phyloP scores from a whole-genome alignment of 768 basidiomycete species.

The Antrodiella citrinella region DNA sequence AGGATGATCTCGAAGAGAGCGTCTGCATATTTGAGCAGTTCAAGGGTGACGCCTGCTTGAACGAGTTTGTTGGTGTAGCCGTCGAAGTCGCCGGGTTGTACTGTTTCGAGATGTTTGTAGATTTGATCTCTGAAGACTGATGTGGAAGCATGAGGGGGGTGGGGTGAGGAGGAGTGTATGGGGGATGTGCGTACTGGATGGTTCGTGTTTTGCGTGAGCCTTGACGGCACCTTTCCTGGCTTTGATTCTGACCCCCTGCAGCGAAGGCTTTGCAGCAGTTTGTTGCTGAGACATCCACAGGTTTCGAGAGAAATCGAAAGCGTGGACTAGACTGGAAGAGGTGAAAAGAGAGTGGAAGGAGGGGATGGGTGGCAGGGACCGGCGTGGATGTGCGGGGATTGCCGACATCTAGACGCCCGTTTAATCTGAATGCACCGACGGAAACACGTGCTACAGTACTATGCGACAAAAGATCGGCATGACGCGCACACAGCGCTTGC shows the following conservation, averaged over 20 bases:
- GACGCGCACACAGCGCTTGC: no score
- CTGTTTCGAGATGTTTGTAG: conserved; percentile 83
- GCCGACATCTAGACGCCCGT: no score
- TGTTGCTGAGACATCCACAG: conserved; percentile 92
- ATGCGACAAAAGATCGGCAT: no score
- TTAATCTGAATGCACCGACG: no score
- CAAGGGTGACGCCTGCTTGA: conserved; percentile 87
- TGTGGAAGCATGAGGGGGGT: conserved; percentile 4
- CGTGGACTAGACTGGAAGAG: conserved; percentile 16
- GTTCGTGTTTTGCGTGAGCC: conserved; percentile 91
- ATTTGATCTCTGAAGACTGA: conserved; percentile 90
- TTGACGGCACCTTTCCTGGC: conserved; percentile 90
- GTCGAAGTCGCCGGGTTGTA: conserved; percentile 75
- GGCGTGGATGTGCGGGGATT: no score
- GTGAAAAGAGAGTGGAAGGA: neutral
- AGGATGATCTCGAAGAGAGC: conserved; percentile 93
- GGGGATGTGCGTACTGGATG: conserved; percentile 40
- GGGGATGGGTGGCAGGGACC: neutral
- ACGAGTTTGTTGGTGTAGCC: conserved; percentile 75
- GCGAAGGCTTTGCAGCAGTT: conserved; percentile 77
- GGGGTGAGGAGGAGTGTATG: neutral
- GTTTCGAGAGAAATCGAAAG: conserved; percentile 29
- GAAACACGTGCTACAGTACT: no score
- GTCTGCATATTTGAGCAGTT: conserved; percentile 96
- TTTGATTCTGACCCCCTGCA: conserved; percentile 90